These are phyloP conservation scores for Boletus reticulatus DNA, from an alignment of 768 basidiomycete species.

Conservation along the genomic window DNA sequence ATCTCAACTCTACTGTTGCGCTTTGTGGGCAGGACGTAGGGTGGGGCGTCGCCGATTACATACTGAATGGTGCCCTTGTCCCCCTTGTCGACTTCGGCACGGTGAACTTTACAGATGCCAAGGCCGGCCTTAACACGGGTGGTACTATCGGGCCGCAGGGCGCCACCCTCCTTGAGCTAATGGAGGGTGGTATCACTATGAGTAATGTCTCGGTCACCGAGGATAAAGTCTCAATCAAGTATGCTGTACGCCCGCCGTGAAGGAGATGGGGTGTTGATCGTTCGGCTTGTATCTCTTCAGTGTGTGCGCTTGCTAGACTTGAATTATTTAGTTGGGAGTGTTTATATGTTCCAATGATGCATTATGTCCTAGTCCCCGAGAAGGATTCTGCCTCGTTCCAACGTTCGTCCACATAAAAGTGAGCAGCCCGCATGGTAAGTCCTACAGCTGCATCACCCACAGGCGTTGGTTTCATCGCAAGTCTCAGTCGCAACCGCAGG, in stretches of 20 bases:
- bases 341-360: too few species aligned
- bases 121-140: background rate
- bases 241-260: background rate
- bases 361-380: too few species aligned
- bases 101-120: background rate
- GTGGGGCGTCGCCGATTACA: slow-evolving; percentile 11
- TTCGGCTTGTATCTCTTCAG: too few species aligned
- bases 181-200: background rate
- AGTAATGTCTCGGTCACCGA: background rate
- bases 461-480: too few species aligned
- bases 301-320: too few species aligned
- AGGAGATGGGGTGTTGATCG: too few species aligned
- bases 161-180: background rate
- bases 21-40: slow-evolving; percentile 7
- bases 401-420: too few species aligned
- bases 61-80: accelerated
- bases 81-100: slow-evolving; percentile 3
- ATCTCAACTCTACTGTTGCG: background rate
- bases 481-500: too few species aligned
- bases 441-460: too few species aligned
- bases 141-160: background rate
- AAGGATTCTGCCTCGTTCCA: too few species aligned
- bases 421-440: too few species aligned
- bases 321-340: too few species aligned
- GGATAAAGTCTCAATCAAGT: background rate